Evolutionary conservation across 1,284 basidiomycete species (phyloP).

Genomic region (Earliella scabrosa): DNA sequence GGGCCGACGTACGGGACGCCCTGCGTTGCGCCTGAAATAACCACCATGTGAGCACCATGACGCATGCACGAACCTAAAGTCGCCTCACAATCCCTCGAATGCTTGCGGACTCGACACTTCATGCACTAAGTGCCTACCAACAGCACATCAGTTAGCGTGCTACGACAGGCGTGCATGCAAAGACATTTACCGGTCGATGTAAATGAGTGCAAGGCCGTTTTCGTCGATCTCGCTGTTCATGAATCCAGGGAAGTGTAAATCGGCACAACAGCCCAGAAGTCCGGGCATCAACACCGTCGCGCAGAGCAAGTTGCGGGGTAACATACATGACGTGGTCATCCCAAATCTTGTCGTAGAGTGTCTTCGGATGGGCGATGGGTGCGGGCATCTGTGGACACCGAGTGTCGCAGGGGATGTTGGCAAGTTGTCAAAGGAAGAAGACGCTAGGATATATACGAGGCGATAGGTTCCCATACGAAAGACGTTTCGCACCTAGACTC

Average conservation of each 20-base stretch:
- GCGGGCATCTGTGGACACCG: too few relatives aligned
- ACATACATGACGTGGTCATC: constrained; percentile 92
- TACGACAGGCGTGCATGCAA: not conserved
- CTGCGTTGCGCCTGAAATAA: constrained; percentile 73
- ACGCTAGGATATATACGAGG: too few relatives aligned
- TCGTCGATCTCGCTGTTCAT: constrained; percentile 68
- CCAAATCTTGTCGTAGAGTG: constrained; percentile 96
- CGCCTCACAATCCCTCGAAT: constrained; percentile 91
- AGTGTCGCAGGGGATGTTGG: too few relatives aligned
- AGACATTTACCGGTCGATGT: constrained; percentile 83
- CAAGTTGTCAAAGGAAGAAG: too few relatives aligned
- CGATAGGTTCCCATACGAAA: too few relatives aligned
- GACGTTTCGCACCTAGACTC: too few relatives aligned
- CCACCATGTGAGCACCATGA: too few relatives aligned
- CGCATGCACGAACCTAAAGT: too few relatives aligned
- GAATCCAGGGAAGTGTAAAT: not conserved
- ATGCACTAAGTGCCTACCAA: constrained; percentile 85
- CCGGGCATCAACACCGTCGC: too few relatives aligned
- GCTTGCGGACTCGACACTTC: constrained; percentile 97
- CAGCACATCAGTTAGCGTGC: too few relatives aligned
- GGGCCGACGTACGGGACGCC: constrained; percentile 83
- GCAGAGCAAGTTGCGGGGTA: not conserved
- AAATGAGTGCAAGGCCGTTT: constrained; percentile 87
- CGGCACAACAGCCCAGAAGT: too few relatives aligned
- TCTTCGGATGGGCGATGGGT: constrained; percentile 66